Percentiles rank a stretch among this genome's conserved stretches.
Evolutionary conservation across 2,329 filamentous ascomycete species (phyloP).

Genomic region (Penicillium sp.): DNA sequence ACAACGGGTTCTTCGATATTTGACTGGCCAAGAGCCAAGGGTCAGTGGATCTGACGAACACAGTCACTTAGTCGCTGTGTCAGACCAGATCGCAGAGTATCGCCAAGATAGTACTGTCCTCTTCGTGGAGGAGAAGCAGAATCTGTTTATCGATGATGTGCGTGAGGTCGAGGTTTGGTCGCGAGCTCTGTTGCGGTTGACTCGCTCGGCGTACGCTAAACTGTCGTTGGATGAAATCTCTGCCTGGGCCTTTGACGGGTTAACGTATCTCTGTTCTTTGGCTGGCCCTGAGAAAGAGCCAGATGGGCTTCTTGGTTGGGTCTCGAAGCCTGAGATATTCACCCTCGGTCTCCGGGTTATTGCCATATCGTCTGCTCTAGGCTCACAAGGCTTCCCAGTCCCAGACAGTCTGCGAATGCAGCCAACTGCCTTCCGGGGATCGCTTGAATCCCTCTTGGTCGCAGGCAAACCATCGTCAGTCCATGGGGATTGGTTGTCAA

Average conservation of each 20-base stretch:
- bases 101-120: conserved; percentile 50
- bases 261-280: conserved; percentile 25
- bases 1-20: conserved; percentile 37
- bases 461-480: conserved; percentile 25
- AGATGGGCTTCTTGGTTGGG: conserved; percentile 72
- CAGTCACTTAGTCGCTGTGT: conserved; percentile 22
- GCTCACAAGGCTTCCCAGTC: conserved; percentile 20
- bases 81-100: conserved; percentile 32
- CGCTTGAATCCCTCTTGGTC: conserved; percentile 26
- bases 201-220: conserved; percentile 22
- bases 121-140: conserved; percentile 88
- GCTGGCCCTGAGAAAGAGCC: conserved; percentile 29
- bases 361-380: conserved; percentile 35
- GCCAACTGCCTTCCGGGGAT: conserved; percentile 16
- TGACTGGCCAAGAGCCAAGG: conserved; percentile 34
- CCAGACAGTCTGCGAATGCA: conserved; percentile 17
- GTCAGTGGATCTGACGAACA: conserved; percentile 20
- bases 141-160: conserved; percentile 84
- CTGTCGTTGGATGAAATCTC: conserved; percentile 21
- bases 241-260: conserved; percentile 34
- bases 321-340: conserved; percentile 66
- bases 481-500: conserved; percentile 34
- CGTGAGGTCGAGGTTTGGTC: conserved; percentile 71
- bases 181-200: conserved; percentile 44
- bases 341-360: conserved; percentile 41